phyloP scores from a whole-genome alignment of 2,329 filamentous ascomycete genomes.

The Coniochaeta ligniaria region DNA sequence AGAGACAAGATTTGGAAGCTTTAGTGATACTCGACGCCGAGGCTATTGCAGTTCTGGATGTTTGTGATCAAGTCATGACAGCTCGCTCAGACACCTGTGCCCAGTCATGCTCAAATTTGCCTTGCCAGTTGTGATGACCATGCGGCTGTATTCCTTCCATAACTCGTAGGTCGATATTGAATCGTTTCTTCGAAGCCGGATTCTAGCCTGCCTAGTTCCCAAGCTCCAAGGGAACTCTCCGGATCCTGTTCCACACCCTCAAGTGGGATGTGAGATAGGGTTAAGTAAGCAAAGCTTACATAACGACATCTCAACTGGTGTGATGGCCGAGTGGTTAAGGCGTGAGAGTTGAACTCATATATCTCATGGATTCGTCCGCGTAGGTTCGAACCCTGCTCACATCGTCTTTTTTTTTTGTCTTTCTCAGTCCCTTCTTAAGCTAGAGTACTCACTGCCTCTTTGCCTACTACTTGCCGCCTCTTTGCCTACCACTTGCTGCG shows the following conservation, averaged over 20 bases:
- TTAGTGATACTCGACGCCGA: not conserved
- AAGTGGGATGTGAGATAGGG: too few species aligned
- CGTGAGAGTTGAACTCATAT: not conserved
- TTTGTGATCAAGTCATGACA: not conserved
- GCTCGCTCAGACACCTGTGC: not conserved
- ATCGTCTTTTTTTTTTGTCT: not conserved
- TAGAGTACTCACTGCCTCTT: too few species aligned
- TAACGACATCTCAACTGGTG: not conserved
- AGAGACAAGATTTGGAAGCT: not conserved
- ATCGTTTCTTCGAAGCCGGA: too few species aligned
- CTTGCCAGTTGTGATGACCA: too few species aligned
- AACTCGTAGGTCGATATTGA: too few species aligned
- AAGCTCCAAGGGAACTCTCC: too few species aligned
- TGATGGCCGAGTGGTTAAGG: not conserved
- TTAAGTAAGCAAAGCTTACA: not conserved
- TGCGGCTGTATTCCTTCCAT: too few species aligned
- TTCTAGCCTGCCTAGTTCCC: too few species aligned
- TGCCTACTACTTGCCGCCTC: too few species aligned
- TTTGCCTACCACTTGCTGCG: too few species aligned
- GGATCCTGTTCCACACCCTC: not conserved
- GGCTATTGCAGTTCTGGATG: not conserved
- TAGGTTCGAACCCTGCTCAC: not conserved
- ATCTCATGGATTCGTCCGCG: not conserved
- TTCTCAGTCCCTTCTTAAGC: not conserved
- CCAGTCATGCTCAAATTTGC: too few species aligned